phyloP scores from a whole-genome alignment of 1,139 yeast genomes.

The Hanseniaspora sp. region DNA sequence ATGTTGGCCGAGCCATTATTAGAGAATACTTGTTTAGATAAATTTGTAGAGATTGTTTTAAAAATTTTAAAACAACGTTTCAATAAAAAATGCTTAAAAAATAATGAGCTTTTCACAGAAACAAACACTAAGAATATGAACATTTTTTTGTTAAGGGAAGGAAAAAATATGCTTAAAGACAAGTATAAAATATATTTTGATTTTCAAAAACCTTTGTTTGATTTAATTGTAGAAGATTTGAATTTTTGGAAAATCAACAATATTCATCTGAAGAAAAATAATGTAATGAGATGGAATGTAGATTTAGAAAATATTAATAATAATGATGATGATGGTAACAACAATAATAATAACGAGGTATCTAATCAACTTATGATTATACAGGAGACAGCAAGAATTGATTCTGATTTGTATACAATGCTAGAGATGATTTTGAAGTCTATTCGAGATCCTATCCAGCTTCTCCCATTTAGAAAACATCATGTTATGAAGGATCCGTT shows the following conservation, averaged over 20 bases:
- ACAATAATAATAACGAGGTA: background rate
- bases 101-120: background rate
- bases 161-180: background rate
- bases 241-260: slow-evolving; percentile 12
- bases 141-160: background rate
- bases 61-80: background rate
- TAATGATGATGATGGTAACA: background rate
- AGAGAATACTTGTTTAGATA: background rate
- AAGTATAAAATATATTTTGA: background rate
- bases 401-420: slow-evolving; percentile 3
- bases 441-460: background rate
- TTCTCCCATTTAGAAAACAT: background rate
- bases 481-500: background rate
- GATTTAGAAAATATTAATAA: background rate
- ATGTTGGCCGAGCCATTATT: slow-evolving; percentile 1
- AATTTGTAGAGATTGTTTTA: background rate
- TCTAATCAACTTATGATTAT: too few relatives aligned
- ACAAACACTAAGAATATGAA: background rate
- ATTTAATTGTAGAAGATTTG: background rate
- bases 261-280: slow-evolving; percentile 1
- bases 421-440: background rate
- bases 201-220: slow-evolving; percentile 9
- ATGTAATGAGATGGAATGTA: slow-evolving; percentile 4
- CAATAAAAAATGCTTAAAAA: background rate
- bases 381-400: slow-evolving; percentile 1